Evolutionary conservation across 305 asterid genomes (phyloP).

Genomic region (Coffea humblotiana): DNA sequence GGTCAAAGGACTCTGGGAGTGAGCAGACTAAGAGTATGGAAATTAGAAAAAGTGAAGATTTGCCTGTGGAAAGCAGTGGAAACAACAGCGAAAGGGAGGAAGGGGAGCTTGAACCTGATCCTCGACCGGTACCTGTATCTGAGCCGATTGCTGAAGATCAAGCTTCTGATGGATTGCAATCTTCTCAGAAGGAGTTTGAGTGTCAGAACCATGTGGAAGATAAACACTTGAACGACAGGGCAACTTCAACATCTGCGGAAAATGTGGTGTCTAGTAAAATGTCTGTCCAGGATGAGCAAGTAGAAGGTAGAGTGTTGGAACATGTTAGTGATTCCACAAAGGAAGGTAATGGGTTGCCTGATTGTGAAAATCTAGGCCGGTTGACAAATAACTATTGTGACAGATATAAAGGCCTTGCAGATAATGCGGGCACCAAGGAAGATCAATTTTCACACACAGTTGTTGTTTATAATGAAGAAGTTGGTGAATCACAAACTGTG

Average conservation of each 20-base stretch:
- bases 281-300: constrained; percentile 36
- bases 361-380: constrained; percentile 28
- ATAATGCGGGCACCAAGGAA: constrained; percentile 33
- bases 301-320: constrained; percentile 35
- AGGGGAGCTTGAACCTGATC: constrained; percentile 96
- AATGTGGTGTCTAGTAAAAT: constrained; percentile 34
- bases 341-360: constrained; percentile 38
- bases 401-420: constrained; percentile 36
- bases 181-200: constrained; percentile 35
- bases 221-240: constrained; percentile 31
- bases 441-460: constrained; percentile 31
- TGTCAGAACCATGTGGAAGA: constrained; percentile 27
- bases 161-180: constrained; percentile 37
- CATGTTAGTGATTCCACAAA: constrained; percentile 34
- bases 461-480: constrained; percentile 47
- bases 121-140: constrained; percentile 43
- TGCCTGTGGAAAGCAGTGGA: constrained; percentile 62
- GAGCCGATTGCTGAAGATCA: constrained; percentile 43
- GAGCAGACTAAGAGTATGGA: constrained; percentile 88
- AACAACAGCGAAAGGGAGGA: constrained; percentile 84
- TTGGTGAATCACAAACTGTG: constrained; percentile 30
- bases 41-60: constrained; percentile 59
- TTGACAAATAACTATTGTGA: constrained; percentile 32
- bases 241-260: constrained; percentile 29
- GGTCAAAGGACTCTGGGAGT: constrained; percentile 94